Base-by-base conservation (phyloP, 1,139 yeast genomes). In the Torulaspora globosa region DNA sequence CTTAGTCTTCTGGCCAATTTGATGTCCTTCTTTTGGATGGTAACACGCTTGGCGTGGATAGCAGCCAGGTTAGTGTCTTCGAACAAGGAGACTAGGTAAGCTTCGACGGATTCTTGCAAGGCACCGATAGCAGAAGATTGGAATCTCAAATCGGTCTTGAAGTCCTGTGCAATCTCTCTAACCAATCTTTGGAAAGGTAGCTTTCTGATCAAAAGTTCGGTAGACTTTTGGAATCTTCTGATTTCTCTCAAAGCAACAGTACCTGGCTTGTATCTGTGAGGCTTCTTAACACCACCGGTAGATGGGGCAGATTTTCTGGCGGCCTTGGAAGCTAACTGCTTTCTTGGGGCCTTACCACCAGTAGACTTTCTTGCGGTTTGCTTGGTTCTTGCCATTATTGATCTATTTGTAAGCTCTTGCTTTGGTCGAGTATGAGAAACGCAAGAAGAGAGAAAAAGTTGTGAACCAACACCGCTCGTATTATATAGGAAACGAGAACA, bases 181-280 rank as follows among this genome's bases (percentile, higher is more conserved):
- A 90, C 97, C 70, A 90, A 83, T 82, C 97, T 86, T 79, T 90
- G 97, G 95, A 89, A 89, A 57, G 97, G 97, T 66, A 90, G 82
- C 78, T 90, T 89, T 83, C 97, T 88, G 76, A 90, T 89, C 72
- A 90, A 82, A 53, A 90, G 79, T 76, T 90, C 97, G 68, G 97
- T 90, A 57, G 96, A 86, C 76, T 90, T 90, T 79, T 90, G 97
- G 82, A 90, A 90, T 79, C 97, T 88, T 84, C 97, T 88, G 70
- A 90, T 90, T 80, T 90, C 97, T 85, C 97, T 90, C 71, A 90
- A 85, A 66, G 97, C 97, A 69, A 90, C 97, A 70, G 97, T 90
- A 89, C 97, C 97, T 73, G 97, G 97, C 92, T 89, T 90, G 79
- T 89, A 90, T 85, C 97, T 88, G 88, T 90, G 97, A 63, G 97